Evolutionary conservation across 1,139 yeast genomes (phyloP).

Genomic region (Sugiyamaella novakii): DNA sequence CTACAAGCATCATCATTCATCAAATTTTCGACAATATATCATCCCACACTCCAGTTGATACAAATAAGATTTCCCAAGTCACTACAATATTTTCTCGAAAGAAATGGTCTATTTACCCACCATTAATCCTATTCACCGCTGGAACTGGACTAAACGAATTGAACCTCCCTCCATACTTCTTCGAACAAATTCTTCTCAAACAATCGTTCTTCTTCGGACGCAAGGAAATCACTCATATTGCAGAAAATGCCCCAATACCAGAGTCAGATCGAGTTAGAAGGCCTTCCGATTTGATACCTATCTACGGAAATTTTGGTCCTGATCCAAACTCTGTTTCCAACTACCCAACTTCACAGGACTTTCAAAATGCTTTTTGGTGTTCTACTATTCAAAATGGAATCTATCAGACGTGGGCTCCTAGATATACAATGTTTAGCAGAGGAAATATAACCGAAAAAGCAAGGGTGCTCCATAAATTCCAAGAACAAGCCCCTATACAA

Average conservation of each 20-base stretch:
- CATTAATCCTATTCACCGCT: slow-evolving; percentile 60
- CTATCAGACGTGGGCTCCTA: slow-evolving; percentile 80
- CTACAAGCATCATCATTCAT: background rate
- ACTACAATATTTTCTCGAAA: slow-evolving; percentile 20
- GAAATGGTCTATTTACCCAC: slow-evolving; percentile 66
- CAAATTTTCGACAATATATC: too few relatives aligned
- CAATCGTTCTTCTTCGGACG: slow-evolving; percentile 13
- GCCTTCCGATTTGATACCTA: slow-evolving; percentile 60
- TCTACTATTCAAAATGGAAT: slow-evolving; percentile 70
- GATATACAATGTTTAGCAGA: slow-evolving; percentile 84
- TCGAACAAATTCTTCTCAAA: slow-evolving; percentile 26
- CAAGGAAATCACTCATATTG: slow-evolving; percentile 60
- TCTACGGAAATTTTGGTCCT: slow-evolving; percentile 70
- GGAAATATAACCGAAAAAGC: slow-evolving; percentile 85
- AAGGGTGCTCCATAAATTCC: slow-evolving; percentile 50
- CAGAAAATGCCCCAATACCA: slow-evolving; percentile 68
- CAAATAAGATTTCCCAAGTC: background rate
- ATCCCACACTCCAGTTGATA: too few relatives aligned
- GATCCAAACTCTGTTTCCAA: slow-evolving; percentile 35
- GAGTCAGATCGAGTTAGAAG: slow-evolving; percentile 58
- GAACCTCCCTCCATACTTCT: slow-evolving; percentile 12
- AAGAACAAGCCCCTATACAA: slow-evolving; percentile 36
- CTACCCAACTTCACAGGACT: slow-evolving; percentile 50
- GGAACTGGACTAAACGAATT: slow-evolving; percentile 38
- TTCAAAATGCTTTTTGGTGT: slow-evolving; percentile 70